Evolutionary conservation across 1,284 basidiomycete species (phyloP).

Genomic region (Cutaneotrichosporon sp.): DNA sequence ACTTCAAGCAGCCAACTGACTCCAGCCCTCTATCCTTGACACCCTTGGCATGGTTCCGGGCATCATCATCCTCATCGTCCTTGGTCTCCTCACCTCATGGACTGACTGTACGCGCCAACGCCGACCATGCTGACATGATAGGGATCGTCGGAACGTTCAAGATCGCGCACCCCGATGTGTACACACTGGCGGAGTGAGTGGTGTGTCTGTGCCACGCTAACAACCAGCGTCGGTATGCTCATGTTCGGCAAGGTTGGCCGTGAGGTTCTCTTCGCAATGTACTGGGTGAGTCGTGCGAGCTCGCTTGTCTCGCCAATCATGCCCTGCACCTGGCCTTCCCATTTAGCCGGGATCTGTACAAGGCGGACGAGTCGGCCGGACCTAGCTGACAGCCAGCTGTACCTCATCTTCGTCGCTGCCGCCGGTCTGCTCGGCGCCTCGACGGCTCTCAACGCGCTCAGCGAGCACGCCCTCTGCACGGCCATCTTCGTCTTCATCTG

Average conservation of each 20-base stretch:
- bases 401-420: constrained; percentile 28
- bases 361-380: too few species aligned
- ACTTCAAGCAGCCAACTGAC: neutral
- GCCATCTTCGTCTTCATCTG: constrained; percentile 39
- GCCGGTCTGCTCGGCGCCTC: constrained; percentile 32
- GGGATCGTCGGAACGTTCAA: constrained; percentile 28
- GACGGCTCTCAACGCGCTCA: constrained; percentile 40
- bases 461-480: constrained; percentile 39
- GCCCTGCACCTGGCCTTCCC: too few species aligned
- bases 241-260: constrained; percentile 29
- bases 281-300: constrained; percentile 21
- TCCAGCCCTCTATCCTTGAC: constrained; percentile 31
- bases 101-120: constrained; percentile 6
- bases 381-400: constrained; percentile 17
- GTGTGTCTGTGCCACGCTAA: too few species aligned
- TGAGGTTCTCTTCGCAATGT: constrained; percentile 32
- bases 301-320: constrained; percentile 4
- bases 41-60: constrained; percentile 39
- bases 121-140: too few species aligned
- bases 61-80: constrained; percentile 31
- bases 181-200: constrained; percentile 14
- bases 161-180: constrained; percentile 19
- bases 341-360: too few species aligned
- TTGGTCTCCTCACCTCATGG: constrained; percentile 38
- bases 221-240: constrained; percentile 23